Evolutionary conservation across 768 basidiomycete genomes (phyloP), one percentile per base, ranked within the genome.

Genomic region (Sutorius australiensis): DNA sequence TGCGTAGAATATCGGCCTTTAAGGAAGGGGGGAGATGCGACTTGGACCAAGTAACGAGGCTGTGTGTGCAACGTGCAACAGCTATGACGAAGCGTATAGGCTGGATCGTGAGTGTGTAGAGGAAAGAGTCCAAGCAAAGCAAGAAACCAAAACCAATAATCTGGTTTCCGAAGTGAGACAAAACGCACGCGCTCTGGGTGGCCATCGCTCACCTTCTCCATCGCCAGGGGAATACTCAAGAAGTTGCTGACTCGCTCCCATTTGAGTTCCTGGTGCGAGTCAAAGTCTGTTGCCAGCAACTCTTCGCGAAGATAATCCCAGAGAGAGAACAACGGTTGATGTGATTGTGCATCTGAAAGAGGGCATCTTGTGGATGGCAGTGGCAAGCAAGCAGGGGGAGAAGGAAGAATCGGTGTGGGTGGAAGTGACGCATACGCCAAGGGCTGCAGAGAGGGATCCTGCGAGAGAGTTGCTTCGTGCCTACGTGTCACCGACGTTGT

Each of bases 221-320:
- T 83, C 5, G 95, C 94, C 10, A 92, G 61, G 2, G 97, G 97
- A 44, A 98, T 93, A 48, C 80, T 86, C 53, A 99, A 72, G 66
- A 98, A 99, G 70, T 98, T 98, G 66, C 91, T 87, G 51, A 99
- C 94, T 13, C 97, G 78, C 64, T 98, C 95, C 89, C 93, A 92
- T 69, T 94, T 94, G 60, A 92, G 75, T 65, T 94, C 93, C 61
- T 95, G 92, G 58, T 93, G 91, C 0, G 89, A 92, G 68, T 95
- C 92, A 66, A 92, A 91, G 70, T 95, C 92, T n/a, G 90, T 93
- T 1, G 89, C 91, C 8, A 94, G 73, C 6, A 95, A 76, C 62
- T 95, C 93, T 64, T 94, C 91, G 13, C 86, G 76, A 19, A 95
- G 77, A 67, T 95, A 95, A 57, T 95, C 93, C 93, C 93, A 95